Base-by-base conservation (phyloP, 129 eudicot genomes). In the Saposhnikovia divaricata region DNA sequence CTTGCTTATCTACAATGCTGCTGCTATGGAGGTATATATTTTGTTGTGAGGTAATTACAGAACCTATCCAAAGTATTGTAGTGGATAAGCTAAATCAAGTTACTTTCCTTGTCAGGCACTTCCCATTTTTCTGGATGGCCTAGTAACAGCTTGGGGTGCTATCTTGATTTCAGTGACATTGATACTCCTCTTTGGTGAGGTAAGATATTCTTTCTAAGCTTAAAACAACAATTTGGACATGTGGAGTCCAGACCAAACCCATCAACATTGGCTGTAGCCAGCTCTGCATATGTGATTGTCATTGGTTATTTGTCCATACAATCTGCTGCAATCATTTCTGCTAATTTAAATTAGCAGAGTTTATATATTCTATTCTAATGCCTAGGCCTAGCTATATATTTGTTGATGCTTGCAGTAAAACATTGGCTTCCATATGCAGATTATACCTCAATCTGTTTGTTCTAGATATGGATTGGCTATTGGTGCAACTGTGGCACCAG, bases 111-210 rank as follows among this genome's bases (percentile, higher is more conserved):
- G 42, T 72, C 96, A 92, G 97, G 91, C 98, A 72, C 98, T 95
- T 81, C 98, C 98, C 27, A 95, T 95, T 78, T 95, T 95, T 76
- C 87, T 95, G 76, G 98, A 95, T 77, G 76, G 87, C 74, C 80
- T 92, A 43, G 81, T 95, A 76, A 79, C 97, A 65, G 94, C 98
- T 86, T 89, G 90, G 97, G 98, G 96, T 80, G 98, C 98, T 72
- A 95, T 95, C 81, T 87, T 95, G 69, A 92, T 95, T 77, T 95
- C 98, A 50, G 98, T 92, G 74, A 95, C 98, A 50, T 88, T 95
- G 78, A 89, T 95, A 39, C 98, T 95, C 84, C 85, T 90, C 65
- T 92, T 95, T 85, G 98, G 98, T 78, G 98, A 95, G 93, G 98
- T 95, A 73, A 76, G 90, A 70, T 75, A 75, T n/a, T n/a, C 5